phyloP scores from a whole-genome alignment of 129 eudicot species.

The Pittosporum tobira region DNA sequence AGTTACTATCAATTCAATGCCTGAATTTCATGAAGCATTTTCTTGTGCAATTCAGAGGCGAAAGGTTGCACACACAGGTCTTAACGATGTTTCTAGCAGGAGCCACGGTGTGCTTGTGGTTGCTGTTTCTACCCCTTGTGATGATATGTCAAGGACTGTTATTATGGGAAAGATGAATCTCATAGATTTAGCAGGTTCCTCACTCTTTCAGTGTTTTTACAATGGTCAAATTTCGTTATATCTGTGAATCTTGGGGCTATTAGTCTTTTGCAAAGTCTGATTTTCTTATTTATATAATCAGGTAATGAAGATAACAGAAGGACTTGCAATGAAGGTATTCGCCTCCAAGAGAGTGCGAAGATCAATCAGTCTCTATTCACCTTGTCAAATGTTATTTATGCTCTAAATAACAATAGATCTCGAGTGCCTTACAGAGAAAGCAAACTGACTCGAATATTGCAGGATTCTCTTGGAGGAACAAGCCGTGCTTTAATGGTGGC shows the following conservation, averaged over 20 bases:
- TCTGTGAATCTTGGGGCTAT: not conserved
- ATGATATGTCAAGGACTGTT: slow-evolving; percentile 21
- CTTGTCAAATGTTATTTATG: slow-evolving; percentile 77
- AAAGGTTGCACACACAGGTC: slow-evolving; percentile 75
- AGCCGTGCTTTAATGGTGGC: slow-evolving; percentile 87
- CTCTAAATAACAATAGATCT: slow-evolving; percentile 59
- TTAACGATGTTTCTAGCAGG: slow-evolving; percentile 89
- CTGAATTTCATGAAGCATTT: slow-evolving; percentile 51
- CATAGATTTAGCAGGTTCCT: slow-evolving; percentile 90
- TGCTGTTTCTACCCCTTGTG: slow-evolving; percentile 34
- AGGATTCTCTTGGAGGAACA: slow-evolving; percentile 93
- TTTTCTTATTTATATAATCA: slow-evolving; percentile 15
- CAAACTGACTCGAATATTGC: slow-evolving; percentile 87
- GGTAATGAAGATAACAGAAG: slow-evolving; percentile 91
- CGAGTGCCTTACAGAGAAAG: slow-evolving; percentile 91
- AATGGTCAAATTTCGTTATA: not conserved
- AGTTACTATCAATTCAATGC: slow-evolving; percentile 46
- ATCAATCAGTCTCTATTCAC: slow-evolving; percentile 85
- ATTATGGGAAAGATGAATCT: slow-evolving; percentile 75
- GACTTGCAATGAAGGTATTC: slow-evolving; percentile 75
- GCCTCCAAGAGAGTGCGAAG: slow-evolving; percentile 86
- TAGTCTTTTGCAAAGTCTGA: not conserved
- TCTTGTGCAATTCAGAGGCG: slow-evolving; percentile 58
- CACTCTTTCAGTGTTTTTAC: not conserved
- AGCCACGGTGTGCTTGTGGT: slow-evolving; percentile 83